Percentiles rank a stretch among this genome's conserved stretches.
phyloP scores from a whole-genome alignment of 2,329 filamentous ascomycete species.

The Aphanoascus verrucosus region DNA sequence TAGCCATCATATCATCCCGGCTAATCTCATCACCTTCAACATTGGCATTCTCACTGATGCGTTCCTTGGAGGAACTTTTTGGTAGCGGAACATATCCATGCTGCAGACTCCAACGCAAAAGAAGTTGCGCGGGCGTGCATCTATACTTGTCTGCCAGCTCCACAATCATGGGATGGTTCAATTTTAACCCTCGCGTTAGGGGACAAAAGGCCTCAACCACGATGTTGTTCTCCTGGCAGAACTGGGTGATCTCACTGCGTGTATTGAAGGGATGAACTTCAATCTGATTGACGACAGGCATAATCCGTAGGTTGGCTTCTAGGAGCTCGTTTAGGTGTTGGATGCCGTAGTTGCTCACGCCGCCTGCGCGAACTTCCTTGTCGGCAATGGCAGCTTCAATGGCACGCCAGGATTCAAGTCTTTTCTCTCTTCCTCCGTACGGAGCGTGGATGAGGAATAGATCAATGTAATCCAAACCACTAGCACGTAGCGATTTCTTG shows the following conservation, averaged over 20 bases:
- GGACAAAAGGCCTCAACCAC: constrained; percentile 71
- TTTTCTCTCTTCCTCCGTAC: constrained; percentile 41
- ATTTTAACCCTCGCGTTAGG: constrained; percentile 58
- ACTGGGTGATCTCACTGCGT: constrained; percentile 53
- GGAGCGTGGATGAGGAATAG: constrained; percentile 50
- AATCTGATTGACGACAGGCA: constrained; percentile 37
- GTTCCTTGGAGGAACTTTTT: constrained; percentile 55
- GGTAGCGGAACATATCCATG: constrained; percentile 62
- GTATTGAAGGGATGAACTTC: constrained; percentile 50
- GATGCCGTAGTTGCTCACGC: constrained; percentile 64
- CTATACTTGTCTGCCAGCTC: constrained; percentile 55
- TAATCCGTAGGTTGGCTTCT: constrained; percentile 32
- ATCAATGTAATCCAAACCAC: constrained; percentile 60
- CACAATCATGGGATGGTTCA: constrained; percentile 55
- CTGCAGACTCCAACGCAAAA: constrained; percentile 70
- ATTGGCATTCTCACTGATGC: constrained; percentile 55
- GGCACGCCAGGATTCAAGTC: constrained; percentile 47
- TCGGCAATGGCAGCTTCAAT: constrained; percentile 51
- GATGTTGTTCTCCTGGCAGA: constrained; percentile 56
- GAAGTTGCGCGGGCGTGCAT: constrained; percentile 60
- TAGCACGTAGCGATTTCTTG: constrained; percentile 49
- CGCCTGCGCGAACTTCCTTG: constrained; percentile 57
- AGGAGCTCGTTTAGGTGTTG: constrained; percentile 39
- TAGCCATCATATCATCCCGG: constrained; percentile 10
- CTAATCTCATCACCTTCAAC: constrained; percentile 37